Evolutionary conservation across 805 yeast genomes (phyloP), one percentile per base, ranked within the genome.

Genomic region (baker's yeast (Saccharomyces cerevisiae)): DNA sequence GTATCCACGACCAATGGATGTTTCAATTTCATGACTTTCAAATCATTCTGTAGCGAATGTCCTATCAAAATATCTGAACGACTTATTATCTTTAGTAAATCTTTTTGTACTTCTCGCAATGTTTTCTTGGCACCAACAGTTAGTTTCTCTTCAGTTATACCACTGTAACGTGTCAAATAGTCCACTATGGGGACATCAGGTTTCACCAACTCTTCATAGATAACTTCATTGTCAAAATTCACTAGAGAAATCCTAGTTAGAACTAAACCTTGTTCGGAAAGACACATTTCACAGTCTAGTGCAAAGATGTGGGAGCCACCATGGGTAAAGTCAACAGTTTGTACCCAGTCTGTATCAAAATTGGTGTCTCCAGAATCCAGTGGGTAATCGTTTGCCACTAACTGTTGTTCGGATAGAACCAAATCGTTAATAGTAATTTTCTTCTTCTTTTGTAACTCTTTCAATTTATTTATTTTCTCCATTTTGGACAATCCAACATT

Each of bases 211-310:
- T 82, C 78, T 64, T 91, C 96, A 55, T 85, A 70, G 0, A 92
- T 67, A 0, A 84, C 79, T 4, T 79, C 76, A 17, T 78, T 79
- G 51, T 81, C 76, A 60, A 79, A 81, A 65, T 87, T 83, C 0
- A 90, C 79, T 9, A 94, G 59, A 1, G 96, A 87, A 0, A 88
- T 81, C 52, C 97, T 76, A 0, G 98, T 82, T 46, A 92, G 73
- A 1, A 81, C 96, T 46, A 78, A 76, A 0, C 89, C 90, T 30
- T 52, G 36, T 0, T 73, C 79, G 0, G 91, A 70, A 55, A 77
- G 71, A 66, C 97, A 89, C 89, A 92, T 94, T 70, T 92, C 99
- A 74, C 99, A 94, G 70, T 92, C 99, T 21, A 94, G 59, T 0
- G 96, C 94, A 71, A 81, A 89, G 0, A 86, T 80, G 54, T 76